phyloP scores from a whole-genome alignment of 768 basidiomycete species.

The Hortiboletus campestris region DNA sequence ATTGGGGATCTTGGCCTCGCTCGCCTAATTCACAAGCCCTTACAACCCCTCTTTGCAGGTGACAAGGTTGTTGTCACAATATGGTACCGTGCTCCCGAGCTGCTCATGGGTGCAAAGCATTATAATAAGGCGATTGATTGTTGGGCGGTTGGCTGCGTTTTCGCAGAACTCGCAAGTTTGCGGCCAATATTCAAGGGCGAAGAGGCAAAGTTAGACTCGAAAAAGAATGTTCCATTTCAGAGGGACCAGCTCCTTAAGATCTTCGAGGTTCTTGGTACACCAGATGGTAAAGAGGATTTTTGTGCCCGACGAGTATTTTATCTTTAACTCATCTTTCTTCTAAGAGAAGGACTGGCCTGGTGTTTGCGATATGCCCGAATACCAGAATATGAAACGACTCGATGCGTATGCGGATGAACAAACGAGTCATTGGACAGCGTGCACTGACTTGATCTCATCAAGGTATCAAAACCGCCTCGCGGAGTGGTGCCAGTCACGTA shows the following conservation, averaged over 20 bases:
- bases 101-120: slow-evolving; percentile 94
- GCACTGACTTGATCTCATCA: slow-evolving; percentile 19
- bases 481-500: slow-evolving; percentile 73
- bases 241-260: slow-evolving; percentile 93
- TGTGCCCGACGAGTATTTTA: neutral
- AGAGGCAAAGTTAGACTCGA: slow-evolving; percentile 94
- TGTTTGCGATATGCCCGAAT: slow-evolving; percentile 84
- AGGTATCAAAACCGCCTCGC: slow-evolving; percentile 60
- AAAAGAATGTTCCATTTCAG: slow-evolving; percentile 98
- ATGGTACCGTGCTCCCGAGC: slow-evolving; percentile 98
- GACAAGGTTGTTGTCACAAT: slow-evolving; percentile 99
- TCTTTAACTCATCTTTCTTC: slow-evolving; percentile 1
- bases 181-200: slow-evolving; percentile 99
- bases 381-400: slow-evolving; percentile 74
- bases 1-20: slow-evolving; percentile 98
- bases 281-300: slow-evolving; percentile 53
- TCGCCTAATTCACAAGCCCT: slow-evolving; percentile 83
- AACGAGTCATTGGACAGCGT: neutral
- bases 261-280: slow-evolving; percentile 91
- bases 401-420: slow-evolving; percentile 52
- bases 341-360: slow-evolving; percentile 90
- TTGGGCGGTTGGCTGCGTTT: slow-evolving; percentile 98
- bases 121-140: slow-evolving; percentile 96
- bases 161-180: slow-evolving; percentile 91
- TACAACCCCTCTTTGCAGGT: slow-evolving; percentile 87